Percentiles rank a stretch among this genome's conserved stretches.
These are phyloP conservation scores for Rhododendron henanense DNA, from an alignment of 148 eudicot genomes.

Conservation along the genomic window DNA sequence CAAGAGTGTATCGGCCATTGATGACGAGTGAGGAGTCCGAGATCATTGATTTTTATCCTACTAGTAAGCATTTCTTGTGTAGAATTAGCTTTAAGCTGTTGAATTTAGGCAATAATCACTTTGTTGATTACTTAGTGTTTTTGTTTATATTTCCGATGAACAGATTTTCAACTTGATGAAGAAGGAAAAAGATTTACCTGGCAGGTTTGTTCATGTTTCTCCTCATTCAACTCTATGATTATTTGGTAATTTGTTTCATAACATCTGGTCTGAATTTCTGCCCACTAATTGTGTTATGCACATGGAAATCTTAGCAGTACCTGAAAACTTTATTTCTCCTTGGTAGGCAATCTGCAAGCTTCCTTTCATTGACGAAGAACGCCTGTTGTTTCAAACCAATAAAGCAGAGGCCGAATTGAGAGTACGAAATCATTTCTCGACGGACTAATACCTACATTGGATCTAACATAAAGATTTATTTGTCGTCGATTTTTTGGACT, in stretches of 20 bases:
- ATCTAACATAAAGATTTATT: not conserved
- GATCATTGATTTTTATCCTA: constrained; percentile 43
- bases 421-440: not conserved
- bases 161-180: constrained; percentile 51
- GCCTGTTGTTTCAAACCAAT: not conserved
- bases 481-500: not conserved
- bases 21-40: constrained; percentile 40
- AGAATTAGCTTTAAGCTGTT: not conserved
- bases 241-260: no score
- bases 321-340: not conserved
- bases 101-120: not conserved
- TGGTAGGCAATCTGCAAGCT: not conserved
- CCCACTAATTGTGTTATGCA: not conserved
- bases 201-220: constrained; percentile 42
- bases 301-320: not conserved
- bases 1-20: constrained; percentile 29
- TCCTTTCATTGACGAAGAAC: constrained; percentile 3
- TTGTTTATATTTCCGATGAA: not conserved
- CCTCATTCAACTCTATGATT: not conserved
- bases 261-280: no score
- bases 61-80: constrained; percentile 22
- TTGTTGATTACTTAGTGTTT: not conserved
- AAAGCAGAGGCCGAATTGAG: not conserved
- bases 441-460: not conserved
- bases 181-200: constrained; percentile 57